Evolutionary conservation across 164 flowering plant genomes (phyloP).

Genomic region (Nelumbo lutea): DNA sequence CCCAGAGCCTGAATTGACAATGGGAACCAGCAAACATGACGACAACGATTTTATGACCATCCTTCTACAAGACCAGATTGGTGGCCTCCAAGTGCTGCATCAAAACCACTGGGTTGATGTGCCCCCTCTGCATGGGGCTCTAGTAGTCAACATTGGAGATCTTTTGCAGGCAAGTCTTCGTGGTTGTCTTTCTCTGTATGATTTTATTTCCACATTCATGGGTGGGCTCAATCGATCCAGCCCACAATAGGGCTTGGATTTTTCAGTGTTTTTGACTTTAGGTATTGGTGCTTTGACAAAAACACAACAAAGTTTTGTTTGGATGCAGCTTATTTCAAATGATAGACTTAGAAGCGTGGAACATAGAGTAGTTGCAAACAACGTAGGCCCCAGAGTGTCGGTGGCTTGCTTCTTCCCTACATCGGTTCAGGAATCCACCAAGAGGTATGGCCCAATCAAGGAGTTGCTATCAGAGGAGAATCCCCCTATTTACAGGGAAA

Average conservation of each 20-base stretch:
- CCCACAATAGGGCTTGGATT: too few species aligned
- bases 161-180: constrained; percentile 33
- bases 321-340: constrained; percentile 27
- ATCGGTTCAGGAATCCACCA: neutral
- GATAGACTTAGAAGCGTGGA: constrained; percentile 26
- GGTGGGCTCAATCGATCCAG: too few species aligned
- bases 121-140: constrained; percentile 26
- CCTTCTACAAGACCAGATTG: constrained; percentile 40
- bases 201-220: too few species aligned
- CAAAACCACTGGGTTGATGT: constrained; percentile 39
- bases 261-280: too few species aligned
- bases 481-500: constrained; percentile 17
- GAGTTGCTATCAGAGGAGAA: constrained; percentile 25
- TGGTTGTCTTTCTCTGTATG: too few species aligned
- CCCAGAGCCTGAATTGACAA: constrained; percentile 42
- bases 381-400: constrained; percentile 31
- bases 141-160: constrained; percentile 39
- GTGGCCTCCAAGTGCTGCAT: constrained; percentile 43
- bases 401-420: constrained; percentile 29
- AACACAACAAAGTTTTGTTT: neutral
- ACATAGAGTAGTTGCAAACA: constrained; percentile 30
- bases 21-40: constrained; percentile 31
- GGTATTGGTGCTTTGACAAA: neutral
- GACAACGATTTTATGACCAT: constrained; percentile 37
- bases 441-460: constrained; percentile 26